A percentile compares a stretch with the other conserved stretches of the same genome.
phyloP scores from a whole-genome alignment of 139 green algal species.

The Zygnema cylindricum region DNA sequence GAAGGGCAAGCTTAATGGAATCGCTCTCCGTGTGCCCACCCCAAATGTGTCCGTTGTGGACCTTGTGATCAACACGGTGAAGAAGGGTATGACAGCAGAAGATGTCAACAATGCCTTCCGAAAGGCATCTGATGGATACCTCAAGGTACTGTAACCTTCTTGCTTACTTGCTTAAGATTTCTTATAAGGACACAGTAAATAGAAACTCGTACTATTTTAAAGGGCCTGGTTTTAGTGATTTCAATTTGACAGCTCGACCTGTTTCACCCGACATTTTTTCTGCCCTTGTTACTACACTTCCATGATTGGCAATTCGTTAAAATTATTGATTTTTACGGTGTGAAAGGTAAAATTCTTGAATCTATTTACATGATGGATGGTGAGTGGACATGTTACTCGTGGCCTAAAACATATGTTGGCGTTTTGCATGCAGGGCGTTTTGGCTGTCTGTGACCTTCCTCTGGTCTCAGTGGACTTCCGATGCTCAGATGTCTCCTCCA shows the following conservation, averaged over 20 bases:
- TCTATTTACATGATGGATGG: too few relatives aligned
- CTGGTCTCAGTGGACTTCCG: constrained; percentile 97
- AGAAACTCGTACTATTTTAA: too few relatives aligned
- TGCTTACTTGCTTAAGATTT: too few relatives aligned
- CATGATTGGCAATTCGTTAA: neutral
- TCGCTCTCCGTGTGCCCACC: constrained; percentile 98
- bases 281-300: neutral
- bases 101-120: constrained; percentile 98
- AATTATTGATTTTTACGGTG: neutral
- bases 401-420: neutral
- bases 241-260: too few relatives aligned
- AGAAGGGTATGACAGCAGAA: constrained; percentile 98
- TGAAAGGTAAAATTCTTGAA: neutral
- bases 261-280: too few relatives aligned
- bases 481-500: constrained; percentile 85
- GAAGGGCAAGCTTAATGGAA: constrained; percentile 77
- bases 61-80: constrained; percentile 93
- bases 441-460: constrained; percentile 89
- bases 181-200: too few relatives aligned
- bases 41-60: constrained; percentile 98
- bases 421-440: constrained; percentile 92
- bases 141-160: constrained; percentile 41
- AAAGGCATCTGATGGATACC: constrained; percentile 79
- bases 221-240: too few relatives aligned
- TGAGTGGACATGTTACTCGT: neutral